Conservation (phyloP, 192 early-diverging fungal species). For the Coemansia sp. region DNA sequence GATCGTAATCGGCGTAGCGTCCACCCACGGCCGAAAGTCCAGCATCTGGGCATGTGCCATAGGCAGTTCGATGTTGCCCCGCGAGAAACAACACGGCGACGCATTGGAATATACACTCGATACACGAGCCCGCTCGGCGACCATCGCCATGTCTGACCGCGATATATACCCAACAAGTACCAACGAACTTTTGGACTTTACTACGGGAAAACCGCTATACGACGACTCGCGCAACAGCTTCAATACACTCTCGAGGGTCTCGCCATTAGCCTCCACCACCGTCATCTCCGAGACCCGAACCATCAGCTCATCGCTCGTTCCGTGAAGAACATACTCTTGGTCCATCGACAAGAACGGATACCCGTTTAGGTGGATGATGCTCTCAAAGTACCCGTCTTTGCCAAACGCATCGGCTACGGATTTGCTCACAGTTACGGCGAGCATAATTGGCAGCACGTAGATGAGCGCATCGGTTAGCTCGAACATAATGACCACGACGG, state of each 20-base stretch:
- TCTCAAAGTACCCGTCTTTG: constrained; percentile 56
- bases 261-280: constrained; percentile 52
- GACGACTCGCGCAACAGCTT: constrained; percentile 49
- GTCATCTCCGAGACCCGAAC: constrained; percentile 59
- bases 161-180: constrained; percentile 70
- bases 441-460: constrained; percentile 91
- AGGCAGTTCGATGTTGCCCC: background rate
- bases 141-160: constrained; percentile 56
- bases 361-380: constrained; percentile 57
- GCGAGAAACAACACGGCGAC: constrained; percentile 34
- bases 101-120: constrained; percentile 26
- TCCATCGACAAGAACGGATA: constrained; percentile 68
- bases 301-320: constrained; percentile 60
- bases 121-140: constrained; percentile 12
- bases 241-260: constrained; percentile 51
- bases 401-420: constrained; percentile 52
- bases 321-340: constrained; percentile 56
- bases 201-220: constrained; percentile 72
- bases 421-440: constrained; percentile 61
- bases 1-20: constrained; percentile 65
- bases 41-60: constrained; percentile 13
- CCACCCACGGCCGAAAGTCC: constrained; percentile 68
- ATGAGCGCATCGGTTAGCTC: constrained; percentile 95
- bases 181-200: constrained; percentile 58
- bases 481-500: constrained; percentile 97